Conservation (phyloP, 345 rosid genomes). For the Cochlearia excelsa region DNA sequence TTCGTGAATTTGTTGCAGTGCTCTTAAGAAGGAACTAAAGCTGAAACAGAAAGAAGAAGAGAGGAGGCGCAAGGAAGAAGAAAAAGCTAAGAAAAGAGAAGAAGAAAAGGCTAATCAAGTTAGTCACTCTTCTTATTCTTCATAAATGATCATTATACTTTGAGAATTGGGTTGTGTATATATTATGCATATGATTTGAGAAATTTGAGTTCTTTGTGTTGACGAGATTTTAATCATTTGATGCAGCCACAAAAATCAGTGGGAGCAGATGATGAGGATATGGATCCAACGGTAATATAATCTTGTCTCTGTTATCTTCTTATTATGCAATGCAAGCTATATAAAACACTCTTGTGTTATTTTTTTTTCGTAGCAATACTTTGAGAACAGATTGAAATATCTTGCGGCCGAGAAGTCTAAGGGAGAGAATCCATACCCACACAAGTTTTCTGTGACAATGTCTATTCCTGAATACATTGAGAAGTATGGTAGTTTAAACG, state of each 20-base stretch:
- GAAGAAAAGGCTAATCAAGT: slow-evolving; percentile 49
- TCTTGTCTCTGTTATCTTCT: neutral
- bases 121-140: slow-evolving; percentile 16
- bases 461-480: slow-evolving; percentile 58
- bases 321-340: slow-evolving; percentile 5
- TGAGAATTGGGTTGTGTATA: neutral
- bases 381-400: slow-evolving; percentile 71
- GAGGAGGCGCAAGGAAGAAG: slow-evolving; percentile 66
- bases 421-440: slow-evolving; percentile 84
- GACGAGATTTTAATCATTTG: neutral
- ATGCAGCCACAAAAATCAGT: slow-evolving; percentile 22
- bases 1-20: slow-evolving; percentile 44
- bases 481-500: slow-evolving; percentile 53
- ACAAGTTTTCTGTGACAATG: slow-evolving; percentile 60
- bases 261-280: slow-evolving; percentile 90
- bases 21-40: slow-evolving; percentile 77
- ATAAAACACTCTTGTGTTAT: neutral
- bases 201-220: neutral
- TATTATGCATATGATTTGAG: neutral
- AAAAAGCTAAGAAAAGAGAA: slow-evolving; percentile 46
- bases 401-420: slow-evolving; percentile 62
- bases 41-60: slow-evolving; percentile 79
- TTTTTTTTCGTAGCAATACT: slow-evolving; percentile 70
- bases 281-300: slow-evolving; percentile 80
- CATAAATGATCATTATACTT: neutral